Percentiles rank a stretch among this genome's conserved stretches.
phyloP scores from a whole-genome alignment of 805 yeast genomes.

The Nakazawaea ambrosiae region DNA sequence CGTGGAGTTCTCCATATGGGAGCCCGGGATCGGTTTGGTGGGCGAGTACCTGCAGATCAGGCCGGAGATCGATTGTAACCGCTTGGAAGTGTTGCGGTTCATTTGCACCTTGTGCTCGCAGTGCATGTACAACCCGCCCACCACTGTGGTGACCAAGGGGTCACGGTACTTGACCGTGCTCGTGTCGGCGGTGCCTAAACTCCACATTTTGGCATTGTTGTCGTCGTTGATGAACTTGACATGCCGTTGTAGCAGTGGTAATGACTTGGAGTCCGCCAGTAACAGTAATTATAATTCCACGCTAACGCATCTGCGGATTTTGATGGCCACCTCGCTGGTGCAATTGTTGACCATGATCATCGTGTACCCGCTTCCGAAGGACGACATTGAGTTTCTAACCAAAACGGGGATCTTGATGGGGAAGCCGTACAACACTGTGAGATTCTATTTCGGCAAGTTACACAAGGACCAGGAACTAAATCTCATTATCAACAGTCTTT shows the following conservation, averaged over 20 bases:
- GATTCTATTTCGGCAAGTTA: slow-evolving; percentile 45
- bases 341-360: slow-evolving; percentile 58
- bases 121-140: slow-evolving; percentile 44
- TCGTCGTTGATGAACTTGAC: slow-evolving; percentile 66
- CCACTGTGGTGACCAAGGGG: slow-evolving; percentile 40
- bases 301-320: slow-evolving; percentile 34
- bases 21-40: slow-evolving; percentile 62
- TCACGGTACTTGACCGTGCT: slow-evolving; percentile 54
- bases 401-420: slow-evolving; percentile 22
- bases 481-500: slow-evolving; percentile 39
- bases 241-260: slow-evolving; percentile 47
- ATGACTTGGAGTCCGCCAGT: slow-evolving; percentile 31
- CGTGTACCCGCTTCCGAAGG: slow-evolving; percentile 57
- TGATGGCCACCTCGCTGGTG: slow-evolving; percentile 46
- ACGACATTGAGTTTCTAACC: slow-evolving; percentile 28
- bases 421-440: slow-evolving; percentile 38
- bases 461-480: slow-evolving; percentile 48
- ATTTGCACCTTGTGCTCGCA: slow-evolving; percentile 55
- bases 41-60: slow-evolving; percentile 20
- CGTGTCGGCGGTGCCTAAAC: slow-evolving; percentile 42
- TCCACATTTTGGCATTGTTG: slow-evolving; percentile 41
- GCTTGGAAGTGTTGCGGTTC: slow-evolving; percentile 61
- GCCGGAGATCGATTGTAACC: slow-evolving; percentile 48
- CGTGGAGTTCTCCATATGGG: slow-evolving; percentile 55
- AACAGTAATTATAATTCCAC: no score